Conservation (phyloP, 2,329 filamentous ascomycete genomes). For the Huntiella abstrusa region DNA sequence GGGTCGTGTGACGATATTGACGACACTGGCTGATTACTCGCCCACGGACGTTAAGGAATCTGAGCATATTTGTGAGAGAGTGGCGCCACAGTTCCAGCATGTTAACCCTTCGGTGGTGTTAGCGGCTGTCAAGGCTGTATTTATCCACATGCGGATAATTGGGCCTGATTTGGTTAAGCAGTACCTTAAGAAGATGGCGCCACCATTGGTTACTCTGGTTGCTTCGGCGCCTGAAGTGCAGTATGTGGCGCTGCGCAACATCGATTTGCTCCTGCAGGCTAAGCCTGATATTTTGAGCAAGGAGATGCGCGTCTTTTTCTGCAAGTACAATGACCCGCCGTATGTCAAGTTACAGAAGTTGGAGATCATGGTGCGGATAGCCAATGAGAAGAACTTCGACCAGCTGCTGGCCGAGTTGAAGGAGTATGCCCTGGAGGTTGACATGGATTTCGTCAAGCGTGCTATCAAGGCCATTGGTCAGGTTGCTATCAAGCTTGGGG, state of each 20-base stretch:
- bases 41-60: conserved; percentile 82
- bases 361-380: conserved; percentile 98
- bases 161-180: conserved; percentile 60
- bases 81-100: conserved; percentile 93
- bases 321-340: conserved; percentile 97
- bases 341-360: conserved; percentile 97
- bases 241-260: conserved; percentile 90
- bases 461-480: conserved; percentile 94
- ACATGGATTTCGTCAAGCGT: conserved; percentile 95
- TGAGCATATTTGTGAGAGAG: conserved; percentile 93
- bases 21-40: conserved; percentile 74
- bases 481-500: conserved; percentile 96
- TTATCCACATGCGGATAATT: conserved; percentile 81
- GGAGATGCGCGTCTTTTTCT: conserved; percentile 95
- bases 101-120: conserved; percentile 94
- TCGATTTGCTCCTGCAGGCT: conserved; percentile 85
- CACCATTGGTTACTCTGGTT: conserved; percentile 80
- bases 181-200: conserved; percentile 97
- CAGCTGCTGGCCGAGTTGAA: conserved; percentile 87
- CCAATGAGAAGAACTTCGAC: conserved; percentile 90
- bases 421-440: conserved; percentile 93
- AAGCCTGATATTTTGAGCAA: conserved; percentile 95
- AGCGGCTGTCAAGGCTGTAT: conserved; percentile 94
- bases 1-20: conserved; percentile 86
- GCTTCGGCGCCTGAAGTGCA: conserved; percentile 94